These are phyloP conservation scores for Boletus mariae DNA, from an alignment of 1,284 basidiomycete species.

Conservation along the genomic window DNA sequence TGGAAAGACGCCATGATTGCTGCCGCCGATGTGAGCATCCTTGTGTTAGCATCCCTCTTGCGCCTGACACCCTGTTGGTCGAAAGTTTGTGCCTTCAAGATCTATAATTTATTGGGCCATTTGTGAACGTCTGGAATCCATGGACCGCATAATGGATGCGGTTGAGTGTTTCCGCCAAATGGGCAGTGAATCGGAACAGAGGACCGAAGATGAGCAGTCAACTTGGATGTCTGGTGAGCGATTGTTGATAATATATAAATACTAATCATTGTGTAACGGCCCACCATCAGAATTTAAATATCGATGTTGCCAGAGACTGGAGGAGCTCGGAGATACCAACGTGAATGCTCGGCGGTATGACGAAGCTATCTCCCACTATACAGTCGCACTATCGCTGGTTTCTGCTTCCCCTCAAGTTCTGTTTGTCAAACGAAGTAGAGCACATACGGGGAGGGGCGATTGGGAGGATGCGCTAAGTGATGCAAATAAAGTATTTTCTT, in stretches of 20 bases:
- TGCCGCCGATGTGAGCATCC: constrained; percentile 19
- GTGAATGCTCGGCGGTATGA: neutral
- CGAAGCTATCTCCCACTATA: neutral
- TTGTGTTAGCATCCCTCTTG: neutral
- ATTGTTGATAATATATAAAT: neutral
- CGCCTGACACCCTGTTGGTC: neutral
- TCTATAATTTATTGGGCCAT: neutral
- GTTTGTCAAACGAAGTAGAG: neutral
- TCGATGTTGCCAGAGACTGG: neutral
- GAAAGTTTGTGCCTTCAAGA: neutral
- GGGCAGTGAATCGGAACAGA: neutral
- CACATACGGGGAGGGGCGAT: neutral
- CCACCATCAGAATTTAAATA: neutral
- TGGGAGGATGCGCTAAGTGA: neutral
- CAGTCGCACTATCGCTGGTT: neutral
- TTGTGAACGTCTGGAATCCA: neutral
- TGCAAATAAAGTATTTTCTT: neutral
- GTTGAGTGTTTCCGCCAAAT: neutral
- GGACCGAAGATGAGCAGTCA: too few species aligned
- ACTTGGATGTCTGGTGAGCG: neutral
- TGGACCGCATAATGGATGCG: neutral
- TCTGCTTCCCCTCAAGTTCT: neutral
- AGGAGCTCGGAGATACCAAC: neutral
- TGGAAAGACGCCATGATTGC: constrained; percentile 26
- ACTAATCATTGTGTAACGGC: neutral